These are phyloP conservation scores for Chrysophaeum taylorii DNA, from an alignment of 352 stramenopile species.

Conservation along the genomic window DNA sequence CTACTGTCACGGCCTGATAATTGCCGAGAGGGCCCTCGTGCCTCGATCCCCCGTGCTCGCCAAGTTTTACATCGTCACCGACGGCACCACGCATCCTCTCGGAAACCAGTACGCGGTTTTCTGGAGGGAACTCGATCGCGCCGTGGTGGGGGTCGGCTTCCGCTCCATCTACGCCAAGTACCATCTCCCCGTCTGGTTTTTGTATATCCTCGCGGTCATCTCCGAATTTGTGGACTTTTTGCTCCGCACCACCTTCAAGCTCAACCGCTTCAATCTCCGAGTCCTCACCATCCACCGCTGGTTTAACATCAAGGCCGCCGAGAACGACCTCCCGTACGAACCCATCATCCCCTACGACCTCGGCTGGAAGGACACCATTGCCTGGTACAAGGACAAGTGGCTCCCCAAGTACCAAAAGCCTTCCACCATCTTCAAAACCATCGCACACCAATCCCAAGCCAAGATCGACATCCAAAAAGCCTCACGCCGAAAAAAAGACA, in stretches of 20 bases:
- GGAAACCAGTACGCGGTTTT: conserved; percentile 53
- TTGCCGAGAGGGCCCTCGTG: conserved; percentile 50
- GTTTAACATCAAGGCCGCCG: conserved; percentile 62
- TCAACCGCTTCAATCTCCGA: conserved; percentile 64
- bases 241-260: conserved; percentile 50
- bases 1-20: conserved; percentile 73
- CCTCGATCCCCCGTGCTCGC: conserved; percentile 49
- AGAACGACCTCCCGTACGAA: conserved; percentile 66
- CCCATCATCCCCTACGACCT: conserved; percentile 62
- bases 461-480: conserved; percentile 18
- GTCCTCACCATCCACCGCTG: conserved; percentile 38
- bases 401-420: conserved; percentile 37
- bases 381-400: conserved; percentile 71
- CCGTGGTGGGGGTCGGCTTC: conserved; percentile 62
- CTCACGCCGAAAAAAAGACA: too few species aligned
- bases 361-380: conserved; percentile 61
- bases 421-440: neutral
- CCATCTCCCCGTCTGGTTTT: conserved; percentile 52
- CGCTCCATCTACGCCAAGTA: conserved; percentile 52
- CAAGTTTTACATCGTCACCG: conserved; percentile 79
- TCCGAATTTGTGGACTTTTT: conserved; percentile 44
- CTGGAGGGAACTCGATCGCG: conserved; percentile 64
- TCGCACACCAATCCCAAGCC: conserved; percentile 5
- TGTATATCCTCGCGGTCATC: conserved; percentile 57
- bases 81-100: conserved; percentile 46